Base-by-base conservation (phyloP, 1,284 basidiomycete genomes). In the Melampsora americana region DNA sequence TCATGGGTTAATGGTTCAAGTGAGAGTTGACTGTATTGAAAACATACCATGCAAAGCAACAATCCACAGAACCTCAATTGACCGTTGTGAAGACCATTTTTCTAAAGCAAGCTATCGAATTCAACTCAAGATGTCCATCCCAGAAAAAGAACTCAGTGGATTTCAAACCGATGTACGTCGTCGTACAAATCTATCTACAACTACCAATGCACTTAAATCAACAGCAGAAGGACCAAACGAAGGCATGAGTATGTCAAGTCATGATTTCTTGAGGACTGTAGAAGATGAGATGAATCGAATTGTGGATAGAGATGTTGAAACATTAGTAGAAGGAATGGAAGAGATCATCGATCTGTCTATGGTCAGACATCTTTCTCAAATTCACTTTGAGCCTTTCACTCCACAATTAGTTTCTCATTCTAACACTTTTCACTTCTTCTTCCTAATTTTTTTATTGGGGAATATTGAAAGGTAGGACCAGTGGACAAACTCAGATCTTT, bases 111-210 rank as follows among this genome's bases (percentile, higher is more conserved):
- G 9, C 3, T 9, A 35, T 35, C 35, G 35, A 35, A 35, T 35
- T 9, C 3, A 35, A 35, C 3, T 35, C 14, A 62, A 42, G 23
- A 70, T 70, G 69, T 70, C 61, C 28, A 44, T 70, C 18, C 69
- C 69, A 26, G 69, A 70, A 20, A 70, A 70, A 70, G 69, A 70
- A 62, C 16, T 28, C 23, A 30, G 35, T 20, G 28, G 26, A 53
- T 74, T 74, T 50, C 71, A 74, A 60, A 74, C 71, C n/a, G 71
- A 74, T 35, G 62, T 74, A 9, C 71, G 71, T 3, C 44, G 71
- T 6, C 62, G 64, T 20, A 74, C 71, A 11, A 53, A 74, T 44
- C 39, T 74, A 59, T 74, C 71, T 1, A 74, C 71, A 2, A 53
- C 71, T 28, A 74, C 71, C 4, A 74, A 74, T 74, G 71, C 71